phyloP scores from a whole-genome alignment of 169 alveolate species.

The Plasmodium adleri region DNA sequence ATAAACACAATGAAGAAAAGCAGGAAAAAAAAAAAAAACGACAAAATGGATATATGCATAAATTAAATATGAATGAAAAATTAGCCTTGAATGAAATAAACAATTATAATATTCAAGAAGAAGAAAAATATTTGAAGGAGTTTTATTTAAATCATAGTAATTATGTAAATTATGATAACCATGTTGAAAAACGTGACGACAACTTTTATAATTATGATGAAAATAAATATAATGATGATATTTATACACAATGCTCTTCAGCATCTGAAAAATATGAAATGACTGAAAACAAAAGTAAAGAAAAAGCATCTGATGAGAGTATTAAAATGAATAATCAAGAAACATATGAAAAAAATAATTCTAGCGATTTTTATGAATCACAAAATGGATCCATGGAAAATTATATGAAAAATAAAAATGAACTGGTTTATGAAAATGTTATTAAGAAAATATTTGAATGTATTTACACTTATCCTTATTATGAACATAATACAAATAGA shows the following conservation, averaged over 20 bases:
- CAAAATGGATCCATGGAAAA: conserved; percentile 32
- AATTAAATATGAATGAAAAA: conserved; percentile 51
- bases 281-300: neutral
- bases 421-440: conserved; percentile 70
- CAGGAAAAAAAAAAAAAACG: too few species aligned
- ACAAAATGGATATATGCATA: neutral
- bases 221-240: conserved; percentile 6
- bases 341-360: neutral
- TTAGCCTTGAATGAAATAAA: conserved; percentile 63
- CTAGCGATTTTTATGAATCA: conserved; percentile 25
- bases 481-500: conserved; percentile 32
- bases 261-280: conserved; percentile 24
- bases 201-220: neutral
- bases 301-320: neutral
- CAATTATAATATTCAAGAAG: conserved; percentile 48
- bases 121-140: conserved; percentile 54
- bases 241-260: conserved; percentile 9
- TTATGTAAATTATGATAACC: too few species aligned
- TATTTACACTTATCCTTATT: conserved; percentile 65
- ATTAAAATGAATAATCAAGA: neutral
- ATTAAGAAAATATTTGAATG: conserved; percentile 58
- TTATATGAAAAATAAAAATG: conserved; percentile 66
- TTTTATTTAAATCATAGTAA: conserved; percentile 3
- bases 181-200: too few species aligned
- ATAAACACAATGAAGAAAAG: neutral